phyloP scores from a whole-genome alignment of 2,329 filamentous ascomycete species.

The Cladosporium sp. region DNA sequence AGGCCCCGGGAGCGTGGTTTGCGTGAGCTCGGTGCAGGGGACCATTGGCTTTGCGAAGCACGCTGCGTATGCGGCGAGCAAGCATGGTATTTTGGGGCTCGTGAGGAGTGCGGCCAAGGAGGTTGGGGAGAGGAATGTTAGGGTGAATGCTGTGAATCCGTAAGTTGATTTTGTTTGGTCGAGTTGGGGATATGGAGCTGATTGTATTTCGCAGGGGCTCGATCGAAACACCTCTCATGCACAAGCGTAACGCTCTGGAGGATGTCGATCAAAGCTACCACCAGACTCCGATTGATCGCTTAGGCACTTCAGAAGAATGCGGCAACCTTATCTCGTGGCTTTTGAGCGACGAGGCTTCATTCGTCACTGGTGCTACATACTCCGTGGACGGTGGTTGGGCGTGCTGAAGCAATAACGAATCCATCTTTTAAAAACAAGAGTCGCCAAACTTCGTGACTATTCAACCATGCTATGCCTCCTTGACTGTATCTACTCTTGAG shows the following conservation, averaged over 20 bases:
- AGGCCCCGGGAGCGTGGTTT: constrained; percentile 51
- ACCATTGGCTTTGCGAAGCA: constrained; percentile 26
- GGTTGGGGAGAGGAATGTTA: constrained; percentile 21
- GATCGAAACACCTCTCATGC: constrained; percentile 24
- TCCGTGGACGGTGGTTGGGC: constrained; percentile 41
- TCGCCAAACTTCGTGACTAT: too few relatives aligned
- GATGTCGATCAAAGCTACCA: constrained; percentile 19
- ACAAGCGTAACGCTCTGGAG: constrained; percentile 25
- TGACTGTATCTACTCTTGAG: constrained; percentile 13
- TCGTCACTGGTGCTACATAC: constrained; percentile 43
- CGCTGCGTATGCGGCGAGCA: constrained; percentile 24
- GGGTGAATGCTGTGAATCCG: constrained; percentile 27
- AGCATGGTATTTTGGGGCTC: constrained; percentile 23
- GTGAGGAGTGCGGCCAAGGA: constrained; percentile 26
- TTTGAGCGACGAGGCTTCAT: constrained; percentile 42
- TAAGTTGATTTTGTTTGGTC: constrained; percentile 12
- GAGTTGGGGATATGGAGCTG: background rate
- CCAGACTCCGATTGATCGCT: constrained; percentile 21
- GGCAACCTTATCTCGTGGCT: constrained; percentile 40
- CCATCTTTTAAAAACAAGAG: background rate
- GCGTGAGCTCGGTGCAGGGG: constrained; percentile 38
- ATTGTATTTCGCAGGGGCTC: constrained; percentile 13
- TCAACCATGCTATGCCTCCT: too few relatives aligned
- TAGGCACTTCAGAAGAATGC: constrained; percentile 20
- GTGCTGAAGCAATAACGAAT: constrained; percentile 10